A percentile compares a stretch with the other conserved stretches of the same genome.
phyloP scores from a whole-genome alignment of 305 asterid species.

The Fraxinus xanthoxyloides region DNA sequence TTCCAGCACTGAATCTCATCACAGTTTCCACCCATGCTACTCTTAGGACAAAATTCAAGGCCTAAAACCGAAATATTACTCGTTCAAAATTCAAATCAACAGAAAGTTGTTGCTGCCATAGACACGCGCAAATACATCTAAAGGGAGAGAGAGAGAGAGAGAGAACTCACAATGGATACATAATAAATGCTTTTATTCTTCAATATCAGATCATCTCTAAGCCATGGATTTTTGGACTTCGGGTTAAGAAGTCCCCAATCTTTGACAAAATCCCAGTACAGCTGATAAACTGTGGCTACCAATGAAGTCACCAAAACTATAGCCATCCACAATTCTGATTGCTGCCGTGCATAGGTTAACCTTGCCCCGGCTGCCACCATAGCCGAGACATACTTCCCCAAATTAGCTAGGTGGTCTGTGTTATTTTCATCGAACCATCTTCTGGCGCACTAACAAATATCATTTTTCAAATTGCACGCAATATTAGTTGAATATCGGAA shows the following conservation, averaged over 20 bases:
- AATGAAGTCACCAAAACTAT: conserved; percentile 70
- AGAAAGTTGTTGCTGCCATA: not conserved
- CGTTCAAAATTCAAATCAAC: not conserved
- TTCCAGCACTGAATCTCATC: conserved; percentile 53
- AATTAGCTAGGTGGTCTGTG: conserved; percentile 68
- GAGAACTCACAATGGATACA: conserved; percentile 70
- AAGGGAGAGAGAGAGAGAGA: not conserved
- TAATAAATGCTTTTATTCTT: conserved; percentile 77
- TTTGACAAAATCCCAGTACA: conserved; percentile 93
- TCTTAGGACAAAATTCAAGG: conserved; percentile 64
- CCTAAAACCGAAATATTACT: conserved; percentile 34
- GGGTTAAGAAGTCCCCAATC: conserved; percentile 87
- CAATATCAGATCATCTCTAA: conserved; percentile 74
- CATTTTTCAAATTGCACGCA: not conserved
- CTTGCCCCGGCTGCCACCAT: conserved; percentile 99
- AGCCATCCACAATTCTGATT: conserved; percentile 49
- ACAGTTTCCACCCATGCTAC: conserved; percentile 87
- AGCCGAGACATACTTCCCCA: conserved; percentile 94
- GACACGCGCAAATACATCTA: not conserved
- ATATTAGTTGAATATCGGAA: not conserved
- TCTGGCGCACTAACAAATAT: conserved; percentile 59
- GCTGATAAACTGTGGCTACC: conserved; percentile 72
- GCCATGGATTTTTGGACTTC: conserved; percentile 65
- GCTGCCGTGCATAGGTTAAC: conserved; percentile 61
- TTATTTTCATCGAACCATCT: conserved; percentile 83